Evolutionary conservation across 192 early-diverging fungal species (phyloP), one percentile per base, ranked within the genome.

Genomic region (Borealophlyctis nickersoniae): DNA sequence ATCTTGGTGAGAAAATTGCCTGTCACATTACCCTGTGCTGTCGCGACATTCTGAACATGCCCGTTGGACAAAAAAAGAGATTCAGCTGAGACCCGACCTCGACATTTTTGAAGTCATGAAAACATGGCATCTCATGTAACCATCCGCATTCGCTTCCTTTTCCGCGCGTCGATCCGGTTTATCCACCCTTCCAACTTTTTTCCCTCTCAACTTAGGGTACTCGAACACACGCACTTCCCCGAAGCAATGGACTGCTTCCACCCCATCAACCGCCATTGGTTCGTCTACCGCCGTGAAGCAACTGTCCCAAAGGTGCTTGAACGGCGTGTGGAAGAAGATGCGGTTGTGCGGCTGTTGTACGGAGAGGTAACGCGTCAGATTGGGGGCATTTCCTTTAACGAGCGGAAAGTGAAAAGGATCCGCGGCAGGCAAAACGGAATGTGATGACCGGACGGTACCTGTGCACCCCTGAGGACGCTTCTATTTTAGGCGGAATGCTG

Each of bases 381-480:
- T 19, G 19, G 39, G 5, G 14, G 39, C 19, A 24, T 60, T 60
- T 53, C 52, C 19, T 52, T 60, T 13, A n/a, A n/a, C n/a, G n/a
- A n/a, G n/a, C n/a, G n/a, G n/a, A n/a, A n/a, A n/a, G n/a, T n/a
- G n/a, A n/a, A n/a, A n/a, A n/a, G n/a, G n/a, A n/a, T n/a, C n/a
- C n/a, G n/a, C n/a, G n/a, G n/a, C n/a, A 81, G 75, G 83, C 83
- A 4, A 83, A 77, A 56, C 69, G 77, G 22, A 85, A 85, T 58
- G 72, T 79, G 28, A 58, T 81, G 28, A 74, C 73, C 0, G 72
- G 76, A 3, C 67, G 79, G 52, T 85, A 79, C 59, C 65, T 73
- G 4, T 85, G 83, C 66, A 71, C 74, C 2, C 32, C 66, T 19
- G 57, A 76, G 50, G 83, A 83, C 48, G 77, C 69, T 3, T 61